Evolutionary conservation across 2,329 filamentous ascomycete genomes (phyloP).

Genomic region (Ophiocordyceps unilateralis): DNA sequence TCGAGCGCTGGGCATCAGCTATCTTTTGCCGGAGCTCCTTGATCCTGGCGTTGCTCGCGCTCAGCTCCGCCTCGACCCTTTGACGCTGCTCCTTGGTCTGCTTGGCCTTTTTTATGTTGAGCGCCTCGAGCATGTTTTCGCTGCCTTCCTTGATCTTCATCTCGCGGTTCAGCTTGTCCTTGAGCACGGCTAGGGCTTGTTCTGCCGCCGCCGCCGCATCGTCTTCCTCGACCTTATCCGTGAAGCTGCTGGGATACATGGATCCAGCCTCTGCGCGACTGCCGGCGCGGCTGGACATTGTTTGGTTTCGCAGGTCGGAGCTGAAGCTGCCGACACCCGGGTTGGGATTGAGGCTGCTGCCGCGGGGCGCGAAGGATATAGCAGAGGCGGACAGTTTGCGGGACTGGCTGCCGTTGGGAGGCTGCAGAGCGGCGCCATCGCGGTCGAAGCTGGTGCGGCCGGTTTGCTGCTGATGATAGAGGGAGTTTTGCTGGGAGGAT

Average conservation of each 20-base stretch:
- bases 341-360: constrained; percentile 52
- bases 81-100: constrained; percentile 75
- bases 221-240: constrained; percentile 47
- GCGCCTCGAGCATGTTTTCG: constrained; percentile 90
- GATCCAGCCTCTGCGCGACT: constrained; percentile 19
- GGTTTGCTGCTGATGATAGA: constrained; percentile 15
- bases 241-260: constrained; percentile 19
- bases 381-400: constrained; percentile 34
- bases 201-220: constrained; percentile 41
- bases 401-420: constrained; percentile 22
- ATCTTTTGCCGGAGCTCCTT: constrained; percentile 44
- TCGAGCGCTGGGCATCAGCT: constrained; percentile 37
- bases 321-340: constrained; percentile 74
- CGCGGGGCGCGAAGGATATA: constrained; percentile 48
- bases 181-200: constrained; percentile 56
- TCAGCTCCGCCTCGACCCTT: constrained; percentile 74
- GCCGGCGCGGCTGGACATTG: constrained; percentile 23
- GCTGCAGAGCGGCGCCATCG: constrained; percentile 32
- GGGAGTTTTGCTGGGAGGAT: constrained; percentile 19
- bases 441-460: constrained; percentile 34
- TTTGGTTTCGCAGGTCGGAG: constrained; percentile 62
- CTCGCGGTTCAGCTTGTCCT: constrained; percentile 82
- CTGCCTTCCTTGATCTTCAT: constrained; percentile 96
- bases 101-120: constrained; percentile 89
- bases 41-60: constrained; percentile 63